Conservation (phyloP, 2,329 filamentous ascomycete species). For the Fusarium irregulare region DNA sequence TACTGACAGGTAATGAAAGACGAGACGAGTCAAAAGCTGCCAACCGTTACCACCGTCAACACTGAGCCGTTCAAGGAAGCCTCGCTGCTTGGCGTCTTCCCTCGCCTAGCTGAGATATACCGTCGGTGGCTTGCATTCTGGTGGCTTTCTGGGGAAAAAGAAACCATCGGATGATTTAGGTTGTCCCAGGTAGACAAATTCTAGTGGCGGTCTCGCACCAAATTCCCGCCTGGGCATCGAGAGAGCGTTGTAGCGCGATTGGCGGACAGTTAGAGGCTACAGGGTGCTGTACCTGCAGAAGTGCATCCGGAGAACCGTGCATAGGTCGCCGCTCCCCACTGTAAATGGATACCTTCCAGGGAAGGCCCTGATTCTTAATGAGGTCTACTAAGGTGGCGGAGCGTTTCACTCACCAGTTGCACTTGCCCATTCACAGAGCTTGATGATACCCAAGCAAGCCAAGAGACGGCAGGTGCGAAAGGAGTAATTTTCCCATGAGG, state of each 20-base stretch:
- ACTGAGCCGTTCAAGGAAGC: not conserved
- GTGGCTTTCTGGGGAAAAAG: slow-evolving; percentile 32
- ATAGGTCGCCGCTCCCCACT: slow-evolving; percentile 19
- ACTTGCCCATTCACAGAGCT: slow-evolving; percentile 34
- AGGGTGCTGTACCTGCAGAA: slow-evolving; percentile 42
- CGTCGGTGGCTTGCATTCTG: slow-evolving; percentile 5
- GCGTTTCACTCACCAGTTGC: slow-evolving; percentile 43
- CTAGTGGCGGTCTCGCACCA: slow-evolving; percentile 13
- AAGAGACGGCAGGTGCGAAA: slow-evolving; percentile 20
- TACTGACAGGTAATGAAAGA: not conserved
- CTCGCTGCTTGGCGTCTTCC: not conserved
- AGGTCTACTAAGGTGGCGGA: slow-evolving; percentile 43
- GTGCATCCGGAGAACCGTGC: not conserved
- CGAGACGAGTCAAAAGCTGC: not conserved
- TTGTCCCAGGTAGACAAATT: not conserved
- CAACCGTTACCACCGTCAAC: not conserved
- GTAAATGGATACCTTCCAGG: slow-evolving; percentile 14
- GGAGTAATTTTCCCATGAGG: slow-evolving; percentile 10
- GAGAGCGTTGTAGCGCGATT: slow-evolving; percentile 35
- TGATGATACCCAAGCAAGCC: slow-evolving; percentile 33
- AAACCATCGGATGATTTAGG: not conserved
- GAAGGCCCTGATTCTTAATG: slow-evolving; percentile 32
- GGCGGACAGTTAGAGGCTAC: slow-evolving; percentile 21
- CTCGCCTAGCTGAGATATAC: not conserved
- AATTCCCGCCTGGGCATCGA: slow-evolving; percentile 1